Evolutionary conservation across 345 rosid species (phyloP), one percentile per base, ranked within the genome.

Genomic region (Fremontodendron californicum): DNA sequence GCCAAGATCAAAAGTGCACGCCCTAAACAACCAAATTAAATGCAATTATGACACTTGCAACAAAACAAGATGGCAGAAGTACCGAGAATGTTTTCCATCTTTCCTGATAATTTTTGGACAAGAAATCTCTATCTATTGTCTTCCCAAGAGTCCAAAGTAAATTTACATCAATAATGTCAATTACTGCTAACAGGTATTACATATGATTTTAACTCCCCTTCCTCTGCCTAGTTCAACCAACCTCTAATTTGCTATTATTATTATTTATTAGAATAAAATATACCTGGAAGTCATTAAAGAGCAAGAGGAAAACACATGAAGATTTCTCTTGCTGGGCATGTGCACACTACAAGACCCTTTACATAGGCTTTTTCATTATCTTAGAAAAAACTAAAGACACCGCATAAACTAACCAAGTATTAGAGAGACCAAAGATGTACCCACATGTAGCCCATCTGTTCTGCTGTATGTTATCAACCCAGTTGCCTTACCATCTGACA

Each of bases 381-480:
- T 18, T 64, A 64, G 61, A 33, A 39, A 11, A 33, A 35, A 19
- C 3, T 10, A 21, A 71, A 52, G 35, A 27, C 0, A 19, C 12
- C 3, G 27, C 39, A 64, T 27, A 35, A 57, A 31, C 6, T 19
- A 45, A 42, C 25, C 69, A 76, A 63, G 61, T 37, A 61, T 68
- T 67, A 75, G 37, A 76, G 61, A 29, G 82, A 68, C 13, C 8
- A 71, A 33, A 80, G 80, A 75, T 78, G 76, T 71, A 88, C 97
- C 73, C 85, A 96, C 99, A 89, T 92, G 99, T 57, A 96, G 83
- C 77, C 99, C 96, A 86, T 96, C 99, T 15, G 99, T 93, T 83
- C 99, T 87, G 90, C 85, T 87, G 85, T 96, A 96, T 70, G 99
- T 96, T 83, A 96, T 92, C 85, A 96, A 83, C 74, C 99, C 99